Evolutionary conservation across 2,329 filamentous ascomycete genomes (phyloP).

Genomic region (Talaromyces sp.): DNA sequence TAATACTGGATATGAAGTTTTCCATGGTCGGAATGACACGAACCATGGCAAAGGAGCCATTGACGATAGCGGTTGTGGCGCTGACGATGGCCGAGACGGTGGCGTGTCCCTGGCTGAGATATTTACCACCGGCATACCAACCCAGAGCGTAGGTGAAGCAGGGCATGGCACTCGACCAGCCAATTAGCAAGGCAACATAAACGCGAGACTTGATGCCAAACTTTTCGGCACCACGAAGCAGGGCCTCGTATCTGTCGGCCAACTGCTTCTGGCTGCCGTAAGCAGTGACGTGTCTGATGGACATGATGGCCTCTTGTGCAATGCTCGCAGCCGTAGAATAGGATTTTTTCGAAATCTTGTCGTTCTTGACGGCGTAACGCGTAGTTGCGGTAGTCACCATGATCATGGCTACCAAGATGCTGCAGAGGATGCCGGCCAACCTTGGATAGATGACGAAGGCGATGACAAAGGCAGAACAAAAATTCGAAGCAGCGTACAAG

Average conservation of each 20-base stretch:
- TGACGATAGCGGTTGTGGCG: background rate
- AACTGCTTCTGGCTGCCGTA: constrained; percentile 84
- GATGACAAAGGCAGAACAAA: constrained; percentile 43
- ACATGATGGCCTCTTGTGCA: constrained; percentile 90
- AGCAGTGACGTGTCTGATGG: constrained; percentile 82
- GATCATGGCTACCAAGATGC: background rate
- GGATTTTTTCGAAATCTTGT: constrained; percentile 58
- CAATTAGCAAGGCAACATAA: background rate
- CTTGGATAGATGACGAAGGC: constrained; percentile 43
- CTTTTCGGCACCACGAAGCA: constrained; percentile 45
- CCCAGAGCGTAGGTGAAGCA: background rate
- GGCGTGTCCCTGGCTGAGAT: background rate
- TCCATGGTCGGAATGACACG: background rate
- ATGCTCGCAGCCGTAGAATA: constrained; percentile 82
- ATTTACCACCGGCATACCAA: background rate
- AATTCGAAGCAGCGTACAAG: constrained; percentile 17
- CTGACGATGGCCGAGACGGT: background rate
- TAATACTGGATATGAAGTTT: background rate
- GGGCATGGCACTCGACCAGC: background rate
- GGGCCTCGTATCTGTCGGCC: constrained; percentile 66
- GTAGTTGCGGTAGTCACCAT: background rate
- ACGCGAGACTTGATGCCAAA: background rate
- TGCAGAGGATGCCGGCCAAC: constrained; percentile 23
- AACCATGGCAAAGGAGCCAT: background rate
- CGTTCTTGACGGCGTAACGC: background rate